Evolutionary conservation across 2,329 filamentous ascomycete species (phyloP).

Genomic region (Spiromastix sp.): DNA sequence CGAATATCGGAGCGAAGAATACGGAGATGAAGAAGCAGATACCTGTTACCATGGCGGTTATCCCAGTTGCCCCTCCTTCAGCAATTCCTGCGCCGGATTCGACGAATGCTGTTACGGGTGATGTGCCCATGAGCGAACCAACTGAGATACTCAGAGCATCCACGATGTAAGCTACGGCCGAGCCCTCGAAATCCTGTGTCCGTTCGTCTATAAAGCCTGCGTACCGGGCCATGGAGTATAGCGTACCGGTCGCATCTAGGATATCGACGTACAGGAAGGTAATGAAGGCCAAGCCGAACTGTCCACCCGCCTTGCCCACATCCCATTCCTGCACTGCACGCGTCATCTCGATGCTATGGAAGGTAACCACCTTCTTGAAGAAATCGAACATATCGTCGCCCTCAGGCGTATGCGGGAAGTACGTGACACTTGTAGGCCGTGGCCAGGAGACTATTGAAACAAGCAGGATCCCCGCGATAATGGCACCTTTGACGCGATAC

Average conservation of each 20-base stretch:
- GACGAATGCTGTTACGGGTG: slow-evolving; percentile 78
- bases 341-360: slow-evolving; percentile 63
- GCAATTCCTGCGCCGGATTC: slow-evolving; percentile 86
- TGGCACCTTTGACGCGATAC: slow-evolving; percentile 77
- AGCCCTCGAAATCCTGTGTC: slow-evolving; percentile 81
- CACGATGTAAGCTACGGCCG: slow-evolving; percentile 71
- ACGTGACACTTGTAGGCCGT: slow-evolving; percentile 62
- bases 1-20: slow-evolving; percentile 86
- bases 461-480: slow-evolving; percentile 71
- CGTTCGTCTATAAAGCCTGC: slow-evolving; percentile 68
- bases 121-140: slow-evolving; percentile 64
- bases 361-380: slow-evolving; percentile 78
- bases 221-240: slow-evolving; percentile 85
- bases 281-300: slow-evolving; percentile 75
- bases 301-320: slow-evolving; percentile 55
- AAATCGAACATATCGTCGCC: slow-evolving; percentile 69
- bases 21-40: slow-evolving; percentile 78
- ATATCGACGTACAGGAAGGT: slow-evolving; percentile 90
- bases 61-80: slow-evolving; percentile 72
- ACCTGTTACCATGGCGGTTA: slow-evolving; percentile 71
- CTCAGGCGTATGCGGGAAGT: slow-evolving; percentile 62
- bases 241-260: slow-evolving; percentile 72
- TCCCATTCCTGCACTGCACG: slow-evolving; percentile 67
- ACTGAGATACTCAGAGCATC: slow-evolving; percentile 74
- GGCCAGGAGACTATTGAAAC: slow-evolving; percentile 88